Base-by-base conservation (phyloP, 2,329 filamentous ascomycete genomes). In the Talaromyces funiculosus region DNA sequence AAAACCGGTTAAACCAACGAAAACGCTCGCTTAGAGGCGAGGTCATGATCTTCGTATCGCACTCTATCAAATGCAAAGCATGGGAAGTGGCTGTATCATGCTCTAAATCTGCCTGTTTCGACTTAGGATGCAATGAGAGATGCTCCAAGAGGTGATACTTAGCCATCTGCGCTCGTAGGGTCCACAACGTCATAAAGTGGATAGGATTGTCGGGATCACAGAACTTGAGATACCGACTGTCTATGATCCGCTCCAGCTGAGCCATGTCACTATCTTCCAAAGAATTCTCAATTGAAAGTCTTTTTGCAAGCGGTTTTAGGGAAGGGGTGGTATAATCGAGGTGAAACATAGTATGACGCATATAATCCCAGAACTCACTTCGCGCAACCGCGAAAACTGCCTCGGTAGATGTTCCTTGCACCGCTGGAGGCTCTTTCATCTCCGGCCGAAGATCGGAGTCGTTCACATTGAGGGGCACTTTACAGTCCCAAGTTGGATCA, bases 141-240 rank as follows among this genome's bases (percentile, higher is more conserved):
- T 81, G 72, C 53, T 84, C 79, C 54, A 85, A 60, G 0, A 88
- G 76, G 1, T 74, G 78, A 49, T 63, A 70, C 65, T 79, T 84
- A 0, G 83, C 79, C 3, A 87, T 60, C 4, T 75, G 72, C 0
- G 65, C 70, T 10, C 82, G 73, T 9, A 73, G 68, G 53, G 66
- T 72, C 79, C 78, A 82, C 12, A 80, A 72, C 0, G 79, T 79
- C 70, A 82, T 77, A 62, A 75, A 80, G 60, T 81, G 78, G 6
- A 80, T 65, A 9, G 78, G 73, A 56, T 76, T 78, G 1, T 77
- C 73, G 14, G 66, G 67, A 29, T 78, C 67, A 60, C 76, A 77
- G 64, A 67, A 71, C 3, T 64, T 64, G 29, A 85, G 71, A 61
- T 81, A 82, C n/a, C 72, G 72, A 0, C 79, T 72, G 59, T 84